Conservation (phyloP, 2,329 filamentous ascomycete species). For the Sphaerostilbella broomeana region DNA sequence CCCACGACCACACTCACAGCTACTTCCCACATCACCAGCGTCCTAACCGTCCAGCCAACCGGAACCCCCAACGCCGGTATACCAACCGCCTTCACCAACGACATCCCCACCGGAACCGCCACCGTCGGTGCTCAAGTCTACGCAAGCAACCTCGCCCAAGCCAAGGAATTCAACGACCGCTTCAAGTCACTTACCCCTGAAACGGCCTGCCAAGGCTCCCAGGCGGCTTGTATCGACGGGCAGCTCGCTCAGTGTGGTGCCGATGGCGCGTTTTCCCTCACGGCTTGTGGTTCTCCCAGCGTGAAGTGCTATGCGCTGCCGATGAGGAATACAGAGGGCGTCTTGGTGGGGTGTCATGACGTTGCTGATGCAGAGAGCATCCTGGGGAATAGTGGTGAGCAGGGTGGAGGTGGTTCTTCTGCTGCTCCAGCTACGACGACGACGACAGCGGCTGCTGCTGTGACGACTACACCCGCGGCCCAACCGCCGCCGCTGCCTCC, state of each 20-base stretch:
- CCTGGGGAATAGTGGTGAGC: slow-evolving; percentile 27
- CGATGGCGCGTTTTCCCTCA: slow-evolving; percentile 36
- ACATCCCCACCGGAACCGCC: slow-evolving; percentile 31
- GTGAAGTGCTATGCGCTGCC: slow-evolving; percentile 48
- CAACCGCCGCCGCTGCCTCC: slow-evolving; percentile 10
- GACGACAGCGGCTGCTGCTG: slow-evolving; percentile 13
- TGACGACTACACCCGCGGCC: background rate
- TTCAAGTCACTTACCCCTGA: slow-evolving; percentile 38
- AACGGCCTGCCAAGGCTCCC: slow-evolving; percentile 39
- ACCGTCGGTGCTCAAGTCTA: slow-evolving; percentile 37
- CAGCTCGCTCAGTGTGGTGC: slow-evolving; percentile 40
- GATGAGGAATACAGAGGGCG: slow-evolving; percentile 41
- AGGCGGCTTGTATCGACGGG: slow-evolving; percentile 48
- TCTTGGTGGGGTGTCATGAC: slow-evolving; percentile 43
- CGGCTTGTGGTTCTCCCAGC: slow-evolving; percentile 26
- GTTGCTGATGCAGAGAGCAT: slow-evolving; percentile 34
- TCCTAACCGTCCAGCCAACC: slow-evolving; percentile 26
- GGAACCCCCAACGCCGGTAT: slow-evolving; percentile 31
- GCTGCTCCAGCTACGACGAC: slow-evolving; percentile 12
- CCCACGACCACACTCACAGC: slow-evolving; percentile 4
- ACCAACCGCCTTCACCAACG: slow-evolving; percentile 35
- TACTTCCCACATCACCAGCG: slow-evolving; percentile 12
- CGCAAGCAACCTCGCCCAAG: slow-evolving; percentile 39
- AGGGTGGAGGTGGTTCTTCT: slow-evolving; percentile 9
- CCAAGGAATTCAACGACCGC: slow-evolving; percentile 40